A percentile compares a stretch with the other conserved stretches of the same genome.
Conservation (phyloP, 2,329 filamentous ascomycete genomes). For the Colletotrichum cereale region DNA sequence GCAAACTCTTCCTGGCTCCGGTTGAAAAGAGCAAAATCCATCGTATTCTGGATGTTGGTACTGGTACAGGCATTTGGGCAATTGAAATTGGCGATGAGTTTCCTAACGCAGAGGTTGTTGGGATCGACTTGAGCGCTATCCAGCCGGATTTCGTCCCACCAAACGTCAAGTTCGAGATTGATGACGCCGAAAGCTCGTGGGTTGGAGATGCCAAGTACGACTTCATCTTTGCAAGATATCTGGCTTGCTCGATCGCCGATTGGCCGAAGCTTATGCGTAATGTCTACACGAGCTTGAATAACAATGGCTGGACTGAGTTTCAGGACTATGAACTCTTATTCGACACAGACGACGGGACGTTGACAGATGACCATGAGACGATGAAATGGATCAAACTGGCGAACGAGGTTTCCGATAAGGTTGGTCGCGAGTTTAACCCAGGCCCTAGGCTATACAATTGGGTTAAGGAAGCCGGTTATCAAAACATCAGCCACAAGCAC, state of each 20-base stretch:
- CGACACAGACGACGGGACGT: slow-evolving; percentile 47
- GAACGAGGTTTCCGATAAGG: slow-evolving; percentile 35
- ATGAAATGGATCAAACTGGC: slow-evolving; percentile 43
- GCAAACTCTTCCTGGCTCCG: slow-evolving; percentile 26
- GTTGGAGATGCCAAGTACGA: slow-evolving; percentile 50
- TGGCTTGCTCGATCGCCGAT: slow-evolving; percentile 19
- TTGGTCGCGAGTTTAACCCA: slow-evolving; percentile 44
- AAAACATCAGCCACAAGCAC: slow-evolving; percentile 46
- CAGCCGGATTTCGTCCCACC: slow-evolving; percentile 61
- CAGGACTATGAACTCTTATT: slow-evolving; percentile 46
- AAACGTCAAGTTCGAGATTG: slow-evolving; percentile 74
- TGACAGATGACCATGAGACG: slow-evolving; percentile 42
- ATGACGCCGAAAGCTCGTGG: slow-evolving; percentile 69
- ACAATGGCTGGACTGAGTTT: slow-evolving; percentile 52
- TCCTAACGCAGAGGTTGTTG: slow-evolving; percentile 16
- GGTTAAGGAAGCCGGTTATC: slow-evolving; percentile 53
- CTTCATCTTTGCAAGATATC: slow-evolving; percentile 47
- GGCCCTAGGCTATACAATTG: slow-evolving; percentile 46
- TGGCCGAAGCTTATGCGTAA: slow-evolving; percentile 20
- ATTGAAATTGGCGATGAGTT: slow-evolving; percentile 19
- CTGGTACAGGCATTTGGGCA: too few relatives aligned
- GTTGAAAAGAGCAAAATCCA: slow-evolving; percentile 17
- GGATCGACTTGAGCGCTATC: slow-evolving; percentile 31
- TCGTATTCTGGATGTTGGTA: slow-evolving; percentile 69
- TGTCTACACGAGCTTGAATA: slow-evolving; percentile 47